A percentile compares a stretch with the other conserved stretches of the same genome.
phyloP scores from a whole-genome alignment of 2,329 filamentous ascomycete genomes.

The Lecanicillium sp. region DNA sequence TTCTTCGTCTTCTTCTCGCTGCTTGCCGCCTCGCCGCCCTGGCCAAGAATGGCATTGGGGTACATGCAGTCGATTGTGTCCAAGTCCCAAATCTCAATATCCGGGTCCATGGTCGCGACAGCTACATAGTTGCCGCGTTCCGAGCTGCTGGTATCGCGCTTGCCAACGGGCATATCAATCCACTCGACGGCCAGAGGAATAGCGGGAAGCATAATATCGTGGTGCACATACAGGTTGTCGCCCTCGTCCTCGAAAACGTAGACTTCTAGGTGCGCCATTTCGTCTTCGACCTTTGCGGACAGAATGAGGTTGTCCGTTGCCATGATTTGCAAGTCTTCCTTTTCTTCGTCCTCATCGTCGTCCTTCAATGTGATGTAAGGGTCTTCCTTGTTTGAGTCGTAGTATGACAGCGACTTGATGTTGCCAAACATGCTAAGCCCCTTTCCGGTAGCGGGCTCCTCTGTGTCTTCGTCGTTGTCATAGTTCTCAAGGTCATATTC shows the following conservation, averaged over 20 bases:
- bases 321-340: slow-evolving; percentile 90
- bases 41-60: slow-evolving; percentile 88
- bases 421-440: slow-evolving; percentile 92
- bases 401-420: slow-evolving; percentile 85
- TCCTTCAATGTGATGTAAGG: slow-evolving; percentile 89
- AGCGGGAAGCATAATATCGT: slow-evolving; percentile 97
- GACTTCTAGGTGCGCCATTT: slow-evolving; percentile 91
- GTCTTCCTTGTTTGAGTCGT: slow-evolving; percentile 88
- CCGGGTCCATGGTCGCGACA: slow-evolving; percentile 93
- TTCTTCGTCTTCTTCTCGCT: slow-evolving; percentile 71
- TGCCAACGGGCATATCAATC: slow-evolving; percentile 85
- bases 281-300: slow-evolving; percentile 90
- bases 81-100: slow-evolving; percentile 97
- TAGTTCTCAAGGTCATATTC: slow-evolving; percentile 97
- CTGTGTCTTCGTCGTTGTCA: slow-evolving; percentile 66
- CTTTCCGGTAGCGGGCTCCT: slow-evolving; percentile 44
- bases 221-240: slow-evolving; percentile 97
- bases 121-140: slow-evolving; percentile 84
- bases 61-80: slow-evolving; percentile 98
- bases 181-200: slow-evolving; percentile 95
- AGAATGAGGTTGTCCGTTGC: slow-evolving; percentile 88
- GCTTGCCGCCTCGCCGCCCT: slow-evolving; percentile 48
- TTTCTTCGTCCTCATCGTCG: slow-evolving; percentile 60
- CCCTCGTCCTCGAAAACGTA: slow-evolving; percentile 94
- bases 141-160: slow-evolving; percentile 51